These are phyloP conservation scores for Mortierella sp. DNA, from an alignment of 371 early-diverging fungal genomes.

Conservation along the genomic window DNA sequence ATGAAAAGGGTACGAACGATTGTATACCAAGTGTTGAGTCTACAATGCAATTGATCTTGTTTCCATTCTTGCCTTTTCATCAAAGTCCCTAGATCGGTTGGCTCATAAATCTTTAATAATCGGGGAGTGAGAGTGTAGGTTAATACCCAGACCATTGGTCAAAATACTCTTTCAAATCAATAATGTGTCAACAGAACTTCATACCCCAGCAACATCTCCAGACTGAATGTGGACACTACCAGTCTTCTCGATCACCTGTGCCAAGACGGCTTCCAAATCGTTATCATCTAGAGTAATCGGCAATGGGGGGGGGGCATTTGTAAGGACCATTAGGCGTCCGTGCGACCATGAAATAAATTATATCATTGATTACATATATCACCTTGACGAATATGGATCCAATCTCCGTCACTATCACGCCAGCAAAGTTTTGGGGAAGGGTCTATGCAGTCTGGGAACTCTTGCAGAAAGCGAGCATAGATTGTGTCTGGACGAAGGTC, in stretches of 20 bases:
- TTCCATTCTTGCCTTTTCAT: slow-evolving; percentile 23
- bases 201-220: slow-evolving; percentile 30
- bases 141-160: background rate
- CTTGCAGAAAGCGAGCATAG: slow-evolving; percentile 23
- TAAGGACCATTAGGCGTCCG: background rate
- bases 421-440: slow-evolving; percentile 21
- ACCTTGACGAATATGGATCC: slow-evolving; percentile 48
- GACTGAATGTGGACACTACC: slow-evolving; percentile 44
- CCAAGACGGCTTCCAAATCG: slow-evolving; percentile 32
- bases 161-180: too few relatives aligned
- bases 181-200: background rate
- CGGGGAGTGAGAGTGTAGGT: background rate
- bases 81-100: slow-evolving; percentile 28
- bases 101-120: slow-evolving; percentile 28
- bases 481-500: slow-evolving; percentile 37
- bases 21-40: background rate
- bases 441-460: slow-evolving; percentile 33
- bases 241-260: background rate
- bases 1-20: too few relatives aligned
- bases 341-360: background rate
- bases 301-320: background rate
- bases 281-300: slow-evolving; percentile 16
- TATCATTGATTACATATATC: background rate
- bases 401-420: slow-evolving; percentile 44
- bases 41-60: background rate